A percentile compares a stretch with the other conserved stretches of the same genome.
These are phyloP conservation scores for Cytospora leucostoma DNA, from an alignment of 2,329 filamentous ascomycete genomes.

Conservation along the genomic window DNA sequence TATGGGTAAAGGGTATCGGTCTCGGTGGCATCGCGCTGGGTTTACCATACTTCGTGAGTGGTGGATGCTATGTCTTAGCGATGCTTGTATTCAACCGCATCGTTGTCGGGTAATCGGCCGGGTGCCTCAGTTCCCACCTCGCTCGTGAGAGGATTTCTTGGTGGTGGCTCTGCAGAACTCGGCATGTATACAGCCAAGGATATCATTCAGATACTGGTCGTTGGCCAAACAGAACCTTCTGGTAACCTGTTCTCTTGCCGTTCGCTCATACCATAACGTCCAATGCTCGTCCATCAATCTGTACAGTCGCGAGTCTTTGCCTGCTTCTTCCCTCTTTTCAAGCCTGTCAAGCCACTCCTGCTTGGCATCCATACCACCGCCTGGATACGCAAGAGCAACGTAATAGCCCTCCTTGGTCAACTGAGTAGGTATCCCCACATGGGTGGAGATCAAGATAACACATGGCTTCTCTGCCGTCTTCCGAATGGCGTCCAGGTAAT, in stretches of 20 bases:
- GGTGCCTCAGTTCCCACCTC: not conserved
- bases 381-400: slow-evolving; percentile 21
- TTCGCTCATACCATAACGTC: slow-evolving; percentile 18
- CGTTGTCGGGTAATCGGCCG: not conserved
- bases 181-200: slow-evolving; percentile 10
- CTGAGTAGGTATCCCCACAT: slow-evolving; percentile 9
- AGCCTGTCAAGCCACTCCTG: slow-evolving; percentile 20
- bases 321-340: slow-evolving; percentile 13
- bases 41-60: slow-evolving; percentile 44
- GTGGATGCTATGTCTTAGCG: slow-evolving; percentile 41
- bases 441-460: slow-evolving; percentile 18
- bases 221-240: slow-evolving; percentile 6
- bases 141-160: not conserved
- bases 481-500: slow-evolving; percentile 18
- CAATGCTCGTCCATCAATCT: slow-evolving; percentile 12
- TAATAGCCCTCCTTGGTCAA: slow-evolving; percentile 20
- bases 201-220: slow-evolving; percentile 12
- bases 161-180: not conserved
- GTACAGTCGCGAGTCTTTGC: slow-evolving; percentile 20
- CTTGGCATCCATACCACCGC: slow-evolving; percentile 6
- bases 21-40: slow-evolving; percentile 41
- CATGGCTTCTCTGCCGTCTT: slow-evolving; percentile 13
- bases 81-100: slow-evolving; percentile 36
- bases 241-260: slow-evolving; percentile 8
- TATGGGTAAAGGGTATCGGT: slow-evolving; percentile 50